Conservation (phyloP, 1,139 yeast species). For the Wickerhamomyces sp. region DNA sequence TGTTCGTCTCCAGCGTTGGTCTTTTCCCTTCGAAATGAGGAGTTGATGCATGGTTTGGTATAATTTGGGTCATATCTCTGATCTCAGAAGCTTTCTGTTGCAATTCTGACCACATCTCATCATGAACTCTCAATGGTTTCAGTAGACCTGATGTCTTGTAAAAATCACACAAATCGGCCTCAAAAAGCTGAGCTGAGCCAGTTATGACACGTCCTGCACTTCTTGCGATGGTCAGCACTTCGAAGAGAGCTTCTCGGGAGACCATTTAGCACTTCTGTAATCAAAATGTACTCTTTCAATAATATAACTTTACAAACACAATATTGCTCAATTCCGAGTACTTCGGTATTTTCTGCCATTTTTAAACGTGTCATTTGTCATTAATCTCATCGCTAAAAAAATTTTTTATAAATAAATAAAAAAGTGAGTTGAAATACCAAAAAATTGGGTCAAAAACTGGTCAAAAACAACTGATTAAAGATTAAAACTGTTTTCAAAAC, state of each 20-base stretch:
- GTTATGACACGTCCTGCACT: constrained; percentile 13
- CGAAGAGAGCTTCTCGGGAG: constrained; percentile 16
- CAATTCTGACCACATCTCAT: constrained; percentile 23
- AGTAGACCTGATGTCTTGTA: constrained; percentile 20
- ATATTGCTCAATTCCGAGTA: too few relatives aligned
- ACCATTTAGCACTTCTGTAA: constrained; percentile 6
- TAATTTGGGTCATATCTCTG: constrained; percentile 4
- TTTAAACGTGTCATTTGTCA: not conserved
- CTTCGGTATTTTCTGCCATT: not conserved
- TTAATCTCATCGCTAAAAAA: not conserved
- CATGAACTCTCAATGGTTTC: constrained; percentile 18
- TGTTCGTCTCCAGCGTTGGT: constrained; percentile 6
- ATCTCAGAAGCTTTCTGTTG: constrained; percentile 9
- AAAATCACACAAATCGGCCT: constrained; percentile 12
- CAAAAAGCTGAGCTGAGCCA: constrained; percentile 11
- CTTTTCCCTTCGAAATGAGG: constrained; percentile 5
- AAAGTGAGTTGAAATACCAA: not conserved
- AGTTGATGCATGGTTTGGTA: not conserved
- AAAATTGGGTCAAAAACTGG: not conserved
- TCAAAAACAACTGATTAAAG: not conserved
- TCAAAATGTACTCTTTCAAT: too few relatives aligned
- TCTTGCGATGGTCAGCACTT: constrained; percentile 15
- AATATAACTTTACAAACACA: too few relatives aligned
- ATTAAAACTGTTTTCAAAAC: not conserved
- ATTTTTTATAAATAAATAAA: not conserved